Conservation (phyloP, 495 filamentous ascomycete species). For the Lasiosphaeria ovina region DNA sequence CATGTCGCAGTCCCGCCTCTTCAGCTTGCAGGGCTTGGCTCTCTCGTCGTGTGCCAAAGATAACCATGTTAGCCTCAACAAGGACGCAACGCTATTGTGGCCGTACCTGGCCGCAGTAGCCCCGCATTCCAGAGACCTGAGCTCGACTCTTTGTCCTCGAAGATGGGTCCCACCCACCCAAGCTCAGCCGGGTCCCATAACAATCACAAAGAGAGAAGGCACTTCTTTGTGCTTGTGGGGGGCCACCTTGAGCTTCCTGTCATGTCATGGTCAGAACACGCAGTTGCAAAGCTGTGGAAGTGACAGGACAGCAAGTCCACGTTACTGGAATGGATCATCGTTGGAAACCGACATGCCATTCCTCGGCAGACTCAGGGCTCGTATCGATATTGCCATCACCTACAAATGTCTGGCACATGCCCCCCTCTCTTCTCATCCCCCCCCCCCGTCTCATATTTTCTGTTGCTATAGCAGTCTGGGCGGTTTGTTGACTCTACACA, state of each 20-base stretch:
- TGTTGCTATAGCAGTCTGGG: constrained; percentile 27
- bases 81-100: neutral
- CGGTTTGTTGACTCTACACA: constrained; percentile 28
- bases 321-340: constrained; percentile 25
- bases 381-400: constrained; percentile 12
- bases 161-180: neutral
- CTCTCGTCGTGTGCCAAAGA: neutral
- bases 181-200: neutral
- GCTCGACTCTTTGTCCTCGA: neutral
- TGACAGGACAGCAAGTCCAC: constrained; percentile 4
- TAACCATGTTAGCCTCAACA: neutral
- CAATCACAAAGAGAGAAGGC: neutral
- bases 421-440: constrained; percentile 10
- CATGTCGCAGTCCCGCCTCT: no score
- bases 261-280: neutral
- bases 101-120: neutral
- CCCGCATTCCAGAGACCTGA: neutral
- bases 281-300: neutral
- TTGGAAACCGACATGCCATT: constrained; percentile 19
- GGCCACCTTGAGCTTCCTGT: neutral
- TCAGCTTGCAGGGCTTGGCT: no score
- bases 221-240: neutral
- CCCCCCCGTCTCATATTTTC: constrained; percentile 21
- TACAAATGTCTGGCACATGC: constrained; percentile 34
- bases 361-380: constrained; percentile 12